Percentiles rank a stretch among this genome's conserved stretches.
Evolutionary conservation across 768 basidiomycete species (phyloP).

Genomic region (Tulasnella sp.): DNA sequence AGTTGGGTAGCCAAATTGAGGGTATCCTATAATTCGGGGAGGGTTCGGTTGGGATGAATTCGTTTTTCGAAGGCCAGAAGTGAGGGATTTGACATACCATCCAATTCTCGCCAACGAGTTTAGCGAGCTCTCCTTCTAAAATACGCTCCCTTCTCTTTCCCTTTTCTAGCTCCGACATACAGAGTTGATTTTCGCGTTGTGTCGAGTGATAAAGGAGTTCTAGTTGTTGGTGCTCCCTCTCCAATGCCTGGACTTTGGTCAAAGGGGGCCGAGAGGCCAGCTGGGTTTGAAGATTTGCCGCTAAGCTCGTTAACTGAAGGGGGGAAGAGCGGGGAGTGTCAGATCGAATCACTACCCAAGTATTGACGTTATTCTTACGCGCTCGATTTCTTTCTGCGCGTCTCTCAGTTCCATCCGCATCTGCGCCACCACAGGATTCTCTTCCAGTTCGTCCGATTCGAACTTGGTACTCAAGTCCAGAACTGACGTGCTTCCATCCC

Average conservation of each 20-base stretch:
- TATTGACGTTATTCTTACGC: background rate
- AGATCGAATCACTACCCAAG: background rate
- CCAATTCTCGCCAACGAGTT: conserved; percentile 76
- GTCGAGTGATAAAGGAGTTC: conserved; percentile 75
- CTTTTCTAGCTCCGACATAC: conserved; percentile 74
- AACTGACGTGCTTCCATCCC: background rate
- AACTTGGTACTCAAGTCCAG: conserved; percentile 22
- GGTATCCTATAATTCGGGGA: background rate
- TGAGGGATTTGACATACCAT: conserved; percentile 49
- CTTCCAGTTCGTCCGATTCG: conserved; percentile 18
- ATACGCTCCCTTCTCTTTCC: conserved; percentile 67
- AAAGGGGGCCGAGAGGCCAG: conserved; percentile 64
- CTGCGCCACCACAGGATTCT: conserved; percentile 5
- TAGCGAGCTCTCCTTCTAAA: conserved; percentile 67
- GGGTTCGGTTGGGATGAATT: background rate
- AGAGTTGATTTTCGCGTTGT: conserved; percentile 78
- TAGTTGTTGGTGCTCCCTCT: conserved; percentile 69
- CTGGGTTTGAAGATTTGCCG: conserved; percentile 53
- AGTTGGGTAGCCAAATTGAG: conserved; percentile 11
- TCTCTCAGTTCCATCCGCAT: conserved; percentile 15
- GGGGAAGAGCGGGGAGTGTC: background rate
- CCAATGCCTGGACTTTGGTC: conserved; percentile 59
- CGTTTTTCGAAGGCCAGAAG: background rate
- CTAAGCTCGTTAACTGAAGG: conserved; percentile 9
- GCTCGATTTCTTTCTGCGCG: conserved; percentile 22